Conservation (phyloP, 495 filamentous ascomycete species). For the Penicillium desertorum region DNA sequence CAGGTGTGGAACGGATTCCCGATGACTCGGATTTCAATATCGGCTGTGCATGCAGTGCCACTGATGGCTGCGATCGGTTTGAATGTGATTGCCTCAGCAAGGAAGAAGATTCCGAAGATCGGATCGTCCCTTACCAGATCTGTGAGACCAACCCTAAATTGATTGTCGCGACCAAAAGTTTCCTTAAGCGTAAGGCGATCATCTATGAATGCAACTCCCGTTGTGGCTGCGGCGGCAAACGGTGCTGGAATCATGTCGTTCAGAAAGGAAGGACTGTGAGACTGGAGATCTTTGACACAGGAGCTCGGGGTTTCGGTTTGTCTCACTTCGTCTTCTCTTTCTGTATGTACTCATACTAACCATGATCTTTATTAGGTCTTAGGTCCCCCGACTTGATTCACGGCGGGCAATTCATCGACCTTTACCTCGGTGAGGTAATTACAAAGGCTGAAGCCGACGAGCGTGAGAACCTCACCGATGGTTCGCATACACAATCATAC, state of each 20-base stretch:
- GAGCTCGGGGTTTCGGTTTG: constrained; percentile 76
- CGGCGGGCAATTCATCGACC: constrained; percentile 82
- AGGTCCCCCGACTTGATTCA: constrained; percentile 65
- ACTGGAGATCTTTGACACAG: constrained; percentile 80
- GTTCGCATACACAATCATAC: constrained; percentile 55
- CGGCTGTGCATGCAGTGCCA: constrained; percentile 40
- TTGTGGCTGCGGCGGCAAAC: constrained; percentile 59
- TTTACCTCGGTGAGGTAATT: constrained; percentile 87
- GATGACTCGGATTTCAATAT: constrained; percentile 44
- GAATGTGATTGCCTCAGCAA: constrained; percentile 41
- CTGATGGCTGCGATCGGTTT: constrained; percentile 29
- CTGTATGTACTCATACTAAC: constrained; percentile 9
- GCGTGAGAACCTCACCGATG: constrained; percentile 55
- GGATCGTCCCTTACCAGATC: constrained; percentile 40
- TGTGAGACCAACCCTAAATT: not conserved
- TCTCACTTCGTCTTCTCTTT: constrained; percentile 6
- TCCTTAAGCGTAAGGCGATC: constrained; percentile 36
- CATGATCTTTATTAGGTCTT: constrained; percentile 51
- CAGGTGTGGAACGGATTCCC: constrained; percentile 31
- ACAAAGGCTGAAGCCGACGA: constrained; percentile 64
- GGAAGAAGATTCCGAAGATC: constrained; percentile 38
- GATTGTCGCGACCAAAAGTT: constrained; percentile 30
- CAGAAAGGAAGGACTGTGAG: constrained; percentile 72
- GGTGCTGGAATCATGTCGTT: constrained; percentile 80
- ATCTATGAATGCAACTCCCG: constrained; percentile 82